Conservation (phyloP, 2,329 filamentous ascomycete species). For the Corinectria fuckeliana region DNA sequence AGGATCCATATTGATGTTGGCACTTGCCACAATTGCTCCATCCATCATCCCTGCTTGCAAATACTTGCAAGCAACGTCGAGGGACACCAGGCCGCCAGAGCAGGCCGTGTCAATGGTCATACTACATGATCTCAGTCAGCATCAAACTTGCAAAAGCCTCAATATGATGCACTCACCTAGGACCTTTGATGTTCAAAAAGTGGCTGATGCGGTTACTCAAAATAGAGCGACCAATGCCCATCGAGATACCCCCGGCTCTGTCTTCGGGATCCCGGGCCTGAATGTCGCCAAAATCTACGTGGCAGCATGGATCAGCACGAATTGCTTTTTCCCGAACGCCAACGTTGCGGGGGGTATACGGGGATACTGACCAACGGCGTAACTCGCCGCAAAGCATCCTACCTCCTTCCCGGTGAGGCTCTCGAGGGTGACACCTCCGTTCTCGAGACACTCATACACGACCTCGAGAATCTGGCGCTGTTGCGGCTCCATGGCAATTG, state of each 20-base stretch:
- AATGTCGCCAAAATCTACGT: conserved; percentile 47
- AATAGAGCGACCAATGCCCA: conserved; percentile 50
- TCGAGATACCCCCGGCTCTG: conserved; percentile 48
- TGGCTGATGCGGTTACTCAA: conserved; percentile 56
- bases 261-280: conserved; percentile 47
- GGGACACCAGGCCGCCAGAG: conserved; percentile 52
- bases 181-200: conserved; percentile 54
- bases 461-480: conserved; percentile 51
- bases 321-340: conserved; percentile 9
- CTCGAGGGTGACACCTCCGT: conserved; percentile 43
- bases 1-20: conserved; percentile 51
- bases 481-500: conserved; percentile 50
- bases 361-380: conserved; percentile 44
- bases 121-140: conserved; percentile 18
- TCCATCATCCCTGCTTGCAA: conserved; percentile 19
- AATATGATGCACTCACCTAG: conserved; percentile 33
- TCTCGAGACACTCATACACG: conserved; percentile 50
- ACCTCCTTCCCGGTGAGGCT: conserved; percentile 41
- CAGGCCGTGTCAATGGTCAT: conserved; percentile 61
- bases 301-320: conserved; percentile 2
- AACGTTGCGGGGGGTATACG: background rate
- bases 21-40: conserved; percentile 46
- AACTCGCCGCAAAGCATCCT: conserved; percentile 49
- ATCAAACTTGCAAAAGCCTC: background rate
- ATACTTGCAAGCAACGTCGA: conserved; percentile 49